These are phyloP conservation scores for Magnolia sinica DNA, from an alignment of 164 flowering plant genomes.

Conservation along the genomic window DNA sequence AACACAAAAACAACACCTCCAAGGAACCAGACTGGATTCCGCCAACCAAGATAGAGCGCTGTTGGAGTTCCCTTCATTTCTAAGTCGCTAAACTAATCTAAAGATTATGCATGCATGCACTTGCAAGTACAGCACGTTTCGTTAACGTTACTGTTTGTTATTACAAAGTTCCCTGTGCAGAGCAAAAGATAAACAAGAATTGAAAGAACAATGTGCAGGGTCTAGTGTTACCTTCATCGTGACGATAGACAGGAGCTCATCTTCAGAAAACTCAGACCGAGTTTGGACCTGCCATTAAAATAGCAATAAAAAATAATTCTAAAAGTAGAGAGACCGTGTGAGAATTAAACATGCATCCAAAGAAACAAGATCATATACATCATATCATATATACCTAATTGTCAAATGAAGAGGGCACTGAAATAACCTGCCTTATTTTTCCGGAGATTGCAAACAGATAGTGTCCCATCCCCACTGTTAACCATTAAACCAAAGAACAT, in stretches of 20 bases:
- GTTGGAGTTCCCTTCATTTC: too few relatives aligned
- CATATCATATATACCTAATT: neutral
- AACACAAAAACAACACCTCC: too few relatives aligned
- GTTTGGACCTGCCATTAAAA: slow-evolving; percentile 51
- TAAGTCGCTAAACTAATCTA: too few relatives aligned
- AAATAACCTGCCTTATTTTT: slow-evolving; percentile 58
- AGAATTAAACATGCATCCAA: neutral
- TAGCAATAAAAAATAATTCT: slow-evolving; percentile 1
- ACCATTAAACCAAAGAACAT: slow-evolving; percentile 14
- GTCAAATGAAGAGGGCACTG: neutral
- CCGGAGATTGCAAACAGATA: slow-evolving; percentile 84
- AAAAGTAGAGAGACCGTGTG: neutral
- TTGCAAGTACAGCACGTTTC: too few relatives aligned
- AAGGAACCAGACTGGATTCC: too few relatives aligned
- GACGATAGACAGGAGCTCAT: slow-evolving; percentile 80
- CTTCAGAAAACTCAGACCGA: slow-evolving; percentile 90
- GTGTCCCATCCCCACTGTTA: slow-evolving; percentile 89
- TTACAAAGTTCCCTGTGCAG: too few relatives aligned
- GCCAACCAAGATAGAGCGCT: too few relatives aligned
- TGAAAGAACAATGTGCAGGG: neutral
- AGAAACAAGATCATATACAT: neutral
- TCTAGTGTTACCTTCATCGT: slow-evolving; percentile 74
- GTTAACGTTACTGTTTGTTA: too few relatives aligned
- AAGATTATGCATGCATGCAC: too few relatives aligned
- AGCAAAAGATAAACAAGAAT: too few relatives aligned